phyloP scores from a whole-genome alignment of 2,329 filamentous ascomycete species.

The Epicoccum sorghinum region DNA sequence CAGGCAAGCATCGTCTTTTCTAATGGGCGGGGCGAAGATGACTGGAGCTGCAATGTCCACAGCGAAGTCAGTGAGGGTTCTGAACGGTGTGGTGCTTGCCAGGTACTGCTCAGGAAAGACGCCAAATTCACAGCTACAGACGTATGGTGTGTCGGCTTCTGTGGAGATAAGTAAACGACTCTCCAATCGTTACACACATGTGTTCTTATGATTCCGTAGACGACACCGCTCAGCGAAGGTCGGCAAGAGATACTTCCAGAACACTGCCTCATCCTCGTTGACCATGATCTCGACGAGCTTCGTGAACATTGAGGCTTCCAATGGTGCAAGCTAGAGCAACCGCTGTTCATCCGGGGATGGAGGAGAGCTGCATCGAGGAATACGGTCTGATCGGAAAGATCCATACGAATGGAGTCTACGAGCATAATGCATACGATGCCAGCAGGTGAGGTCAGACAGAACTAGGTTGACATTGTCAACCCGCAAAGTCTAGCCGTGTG shows the following conservation, averaged over 20 bases:
- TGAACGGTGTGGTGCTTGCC: neutral
- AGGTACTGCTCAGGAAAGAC: constrained; percentile 17
- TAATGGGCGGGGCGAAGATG: constrained; percentile 15
- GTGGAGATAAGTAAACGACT: constrained; percentile 5
- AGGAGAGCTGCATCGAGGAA: too few species aligned
- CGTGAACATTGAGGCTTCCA: neutral
- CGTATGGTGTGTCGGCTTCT: neutral
- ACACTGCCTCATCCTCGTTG: constrained; percentile 14
- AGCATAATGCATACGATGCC: too few species aligned
- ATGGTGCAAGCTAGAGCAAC: too few species aligned
- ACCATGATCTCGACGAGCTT: constrained; percentile 18
- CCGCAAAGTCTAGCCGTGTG: too few species aligned
- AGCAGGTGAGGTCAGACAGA: too few species aligned
- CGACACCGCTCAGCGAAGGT: constrained; percentile 44
- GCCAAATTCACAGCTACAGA: constrained; percentile 13
- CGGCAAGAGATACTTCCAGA: constrained; percentile 26
- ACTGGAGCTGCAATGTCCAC: constrained; percentile 21
- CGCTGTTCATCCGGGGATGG: too few species aligned
- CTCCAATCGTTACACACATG: constrained; percentile 30
- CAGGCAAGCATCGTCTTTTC: neutral
- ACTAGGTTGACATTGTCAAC: too few species aligned
- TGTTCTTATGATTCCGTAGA: constrained; percentile 42
- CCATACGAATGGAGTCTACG: too few species aligned
- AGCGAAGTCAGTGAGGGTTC: constrained; percentile 1
- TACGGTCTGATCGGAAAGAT: too few species aligned